Percentiles rank a stretch among this genome's conserved stretches.
Evolutionary conservation across 805 yeast species (phyloP).

Genomic region (Candida multigemmis): DNA sequence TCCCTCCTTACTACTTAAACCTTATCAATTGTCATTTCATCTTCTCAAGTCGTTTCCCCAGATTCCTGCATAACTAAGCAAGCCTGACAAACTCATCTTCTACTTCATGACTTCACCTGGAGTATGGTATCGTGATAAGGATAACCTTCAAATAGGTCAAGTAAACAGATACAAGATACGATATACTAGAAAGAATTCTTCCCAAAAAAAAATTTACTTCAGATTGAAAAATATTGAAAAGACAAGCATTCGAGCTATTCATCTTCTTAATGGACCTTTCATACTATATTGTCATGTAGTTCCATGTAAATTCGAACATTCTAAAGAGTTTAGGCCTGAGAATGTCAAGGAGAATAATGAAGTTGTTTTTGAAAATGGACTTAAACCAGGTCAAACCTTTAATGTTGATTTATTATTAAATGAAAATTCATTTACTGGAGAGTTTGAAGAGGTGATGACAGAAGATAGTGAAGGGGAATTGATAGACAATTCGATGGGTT

Average conservation of each 20-base stretch:
- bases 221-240: conserved; percentile 31
- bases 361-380: conserved; percentile 26
- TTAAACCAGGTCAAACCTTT: conserved; percentile 68
- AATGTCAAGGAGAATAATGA: conserved; percentile 14
- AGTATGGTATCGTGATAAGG: conserved; percentile 31
- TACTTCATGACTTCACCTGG: too few relatives aligned
- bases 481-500: too few relatives aligned
- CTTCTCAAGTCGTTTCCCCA: too few relatives aligned
- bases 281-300: conserved; percentile 35
- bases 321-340: conserved; percentile 13
- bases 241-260: conserved; percentile 29
- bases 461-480: too few relatives aligned
- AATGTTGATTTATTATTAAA: conserved; percentile 45
- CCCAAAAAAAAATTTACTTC: conserved; percentile 14
- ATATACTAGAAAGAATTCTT: conserved; percentile 12
- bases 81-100: too few relatives aligned
- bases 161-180: conserved; percentile 24
- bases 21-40: too few relatives aligned
- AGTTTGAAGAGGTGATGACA: too few relatives aligned
- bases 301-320: conserved; percentile 24
- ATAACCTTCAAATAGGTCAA: conserved; percentile 25
- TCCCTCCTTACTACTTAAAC: too few relatives aligned
- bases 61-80: too few relatives aligned
- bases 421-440: conserved; percentile 23
- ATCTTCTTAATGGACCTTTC: conserved; percentile 33